Conservation (phyloP, 78 protist genomes). For the Paulinella micropora region DNA sequence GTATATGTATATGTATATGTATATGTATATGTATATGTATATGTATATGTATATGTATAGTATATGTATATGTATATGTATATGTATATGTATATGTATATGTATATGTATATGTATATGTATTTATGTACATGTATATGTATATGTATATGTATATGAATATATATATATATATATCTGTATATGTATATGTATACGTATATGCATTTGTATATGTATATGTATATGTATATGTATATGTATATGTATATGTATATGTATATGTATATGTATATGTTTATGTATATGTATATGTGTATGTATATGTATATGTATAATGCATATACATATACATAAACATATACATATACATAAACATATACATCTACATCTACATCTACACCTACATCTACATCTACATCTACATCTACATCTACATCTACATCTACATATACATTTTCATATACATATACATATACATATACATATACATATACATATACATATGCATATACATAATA, state of each 20-base stretch:
- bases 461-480: background rate
- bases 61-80: background rate
- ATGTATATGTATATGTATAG: background rate
- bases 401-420: background rate
- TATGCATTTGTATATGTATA: background rate
- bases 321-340: background rate
- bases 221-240: background rate
- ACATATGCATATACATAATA: background rate
- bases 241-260: background rate
- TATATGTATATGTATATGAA: background rate
- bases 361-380: background rate
- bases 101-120: background rate
- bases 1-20: background rate
- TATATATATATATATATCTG: background rate
- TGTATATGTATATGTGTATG: background rate
- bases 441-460: background rate
- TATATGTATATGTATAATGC: background rate
- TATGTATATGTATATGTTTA: background rate
- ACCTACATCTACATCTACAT: background rate
- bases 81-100: background rate
- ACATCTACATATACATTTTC: background rate
- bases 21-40: background rate
- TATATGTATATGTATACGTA: background rate
- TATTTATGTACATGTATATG: background rate
- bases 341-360: background rate